Base-by-base conservation (phyloP, 306 rosid genomes). In the Prunus fruticosa region DNA sequence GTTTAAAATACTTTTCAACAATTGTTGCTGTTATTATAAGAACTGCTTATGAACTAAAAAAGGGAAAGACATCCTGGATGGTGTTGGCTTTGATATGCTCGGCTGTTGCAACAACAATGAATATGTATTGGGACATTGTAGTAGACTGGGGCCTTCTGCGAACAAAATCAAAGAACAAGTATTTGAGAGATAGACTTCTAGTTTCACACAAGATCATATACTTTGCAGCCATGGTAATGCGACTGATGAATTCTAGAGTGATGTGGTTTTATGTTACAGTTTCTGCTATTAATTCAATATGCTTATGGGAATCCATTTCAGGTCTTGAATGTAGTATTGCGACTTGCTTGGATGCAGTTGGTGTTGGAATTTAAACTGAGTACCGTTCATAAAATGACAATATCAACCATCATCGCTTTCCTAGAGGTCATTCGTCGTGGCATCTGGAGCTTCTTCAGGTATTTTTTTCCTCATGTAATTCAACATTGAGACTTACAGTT, bases 371-470 rank as follows among this genome's bases (percentile, higher is more conserved):
- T 89, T 51, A 74, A 81, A 58, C 76, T 88, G 85, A 74, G 41
- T 4, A 25, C 90, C 12, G 67, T 81, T 67, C 89, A 76, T 53
- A 87, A 80, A 76, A 77, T 86, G 81, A 82, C 87, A 19, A 72
- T 86, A 12, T 78, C 72, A 20, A 87, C 93, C 6, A 10, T 73
- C 3, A 72, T 82, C 53, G 56, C 87, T 22, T 86, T 89, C 81
- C 82, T 91, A 27, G 91, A 91, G 81, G 79, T 91, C 76, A 71
- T 91, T 73, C 92, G 91, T 13, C 93, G 89, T 11, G 92, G 93
- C 76, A 89, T 91, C 68, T 91, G 96, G 93, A 89, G 82, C 84
- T 91, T 91, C 88, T 91, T 89, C 76, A 83, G 96, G 93, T 89
- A 76, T 73, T 32, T n/a, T 43, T 12, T 45, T 22, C 2, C 11